Evolutionary conservation across 345 rosid genomes (phyloP), one percentile per base, ranked within the genome.

Genomic region (Rhodamnia argentea): DNA sequence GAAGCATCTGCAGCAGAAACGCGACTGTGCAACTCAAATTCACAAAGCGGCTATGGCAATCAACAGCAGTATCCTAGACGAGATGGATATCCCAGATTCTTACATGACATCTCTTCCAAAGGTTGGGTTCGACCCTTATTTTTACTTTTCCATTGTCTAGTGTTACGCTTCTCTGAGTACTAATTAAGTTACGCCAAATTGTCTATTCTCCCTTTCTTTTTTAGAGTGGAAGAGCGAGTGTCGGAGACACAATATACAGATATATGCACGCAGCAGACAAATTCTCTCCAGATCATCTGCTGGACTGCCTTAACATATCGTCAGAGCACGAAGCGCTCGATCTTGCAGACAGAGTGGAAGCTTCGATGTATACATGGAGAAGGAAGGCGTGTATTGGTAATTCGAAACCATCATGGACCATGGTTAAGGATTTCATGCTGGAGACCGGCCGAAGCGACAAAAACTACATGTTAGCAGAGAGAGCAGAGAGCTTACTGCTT

Each of bases 1-100:
- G 89, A 91, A 90, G 86, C 90, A 86, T 54, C 52, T 93, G 92
- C 92, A 90, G 87, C 92, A 92, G 84, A 89, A 89, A 53, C 89
- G 92, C 84, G 93, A 91, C 85, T 89, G 92, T 70, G 89, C 92
- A 1, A 91, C 85, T 74, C 93, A 93, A 89, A 92, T 93, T 52
- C 85, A 91, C 54, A 93, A 93, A 86, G 95, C 95, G 50, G 93
- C 95, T 44, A 90, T 90, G 92, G 94, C 93, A 7, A 93, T 93
- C 83, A 93, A 93, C 85, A 90, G 89, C 70, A 87, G 87, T 75
- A 89, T 93, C 83, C 89, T 93, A 81, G 91, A 90, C 60, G 94
- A 93, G 87, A 93, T 91, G 95, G 95, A 93, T 83, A 90, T 92
- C 64, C 95, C 95, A 10, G 70, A 86, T 76, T 89, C 91, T 24